Conservation (phyloP, 192 early-diverging fungal genomes). For the Powellomyces hirtus region DNA sequence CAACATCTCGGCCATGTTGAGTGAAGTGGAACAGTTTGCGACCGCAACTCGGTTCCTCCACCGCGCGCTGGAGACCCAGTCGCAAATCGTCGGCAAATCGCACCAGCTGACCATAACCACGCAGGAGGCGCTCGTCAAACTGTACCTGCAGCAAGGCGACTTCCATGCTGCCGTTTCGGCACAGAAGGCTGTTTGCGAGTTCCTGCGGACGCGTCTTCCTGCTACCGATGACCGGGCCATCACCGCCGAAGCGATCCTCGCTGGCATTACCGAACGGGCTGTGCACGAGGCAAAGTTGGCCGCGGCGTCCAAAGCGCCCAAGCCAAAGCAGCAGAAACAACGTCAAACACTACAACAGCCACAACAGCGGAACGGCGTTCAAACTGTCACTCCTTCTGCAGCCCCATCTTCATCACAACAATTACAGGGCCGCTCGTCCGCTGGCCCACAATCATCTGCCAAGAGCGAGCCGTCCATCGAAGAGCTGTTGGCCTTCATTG, state of each 20-base stretch:
- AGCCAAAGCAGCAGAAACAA: background rate
- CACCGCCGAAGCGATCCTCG: background rate
- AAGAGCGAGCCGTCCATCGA: constrained; percentile 1
- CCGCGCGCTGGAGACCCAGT: background rate
- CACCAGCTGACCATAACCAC: background rate
- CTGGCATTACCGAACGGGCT: background rate
- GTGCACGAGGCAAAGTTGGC: constrained; percentile 2
- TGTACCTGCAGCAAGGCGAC: background rate
- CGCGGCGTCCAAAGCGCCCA: no score
- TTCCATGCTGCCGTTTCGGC: constrained; percentile 3
- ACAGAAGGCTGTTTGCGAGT: background rate
- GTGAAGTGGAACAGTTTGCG: background rate
- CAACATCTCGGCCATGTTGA: background rate
- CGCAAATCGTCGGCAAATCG: background rate
- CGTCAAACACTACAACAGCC: background rate
- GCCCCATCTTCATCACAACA: background rate
- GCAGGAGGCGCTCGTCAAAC: background rate
- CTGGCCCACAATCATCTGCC: background rate
- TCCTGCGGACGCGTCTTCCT: background rate
- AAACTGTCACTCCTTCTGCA: background rate
- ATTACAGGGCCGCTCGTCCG: background rate
- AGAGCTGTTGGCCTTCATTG: background rate
- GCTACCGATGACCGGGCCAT: background rate
- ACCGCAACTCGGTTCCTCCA: background rate
- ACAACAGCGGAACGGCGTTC: background rate